Evolutionary conservation across 768 basidiomycete species (phyloP).

Genomic region (Psilocybe tampanensis): DNA sequence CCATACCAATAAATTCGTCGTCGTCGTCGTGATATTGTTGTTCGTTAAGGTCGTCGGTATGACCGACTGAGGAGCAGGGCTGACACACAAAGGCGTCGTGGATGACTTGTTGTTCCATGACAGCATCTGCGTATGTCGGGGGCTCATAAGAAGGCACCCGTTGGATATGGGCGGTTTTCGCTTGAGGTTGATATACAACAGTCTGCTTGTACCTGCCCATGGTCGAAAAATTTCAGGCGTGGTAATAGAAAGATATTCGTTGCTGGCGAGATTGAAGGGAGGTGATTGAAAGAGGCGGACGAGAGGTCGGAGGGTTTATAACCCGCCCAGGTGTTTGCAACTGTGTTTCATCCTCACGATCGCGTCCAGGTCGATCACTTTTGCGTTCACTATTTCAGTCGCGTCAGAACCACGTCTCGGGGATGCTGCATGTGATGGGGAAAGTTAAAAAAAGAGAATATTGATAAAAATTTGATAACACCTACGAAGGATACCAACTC

Average conservation of each 20-base stretch:
- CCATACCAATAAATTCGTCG: neutral
- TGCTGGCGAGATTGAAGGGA: neutral
- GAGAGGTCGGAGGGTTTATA: too few relatives aligned
- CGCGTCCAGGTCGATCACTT: too few relatives aligned
- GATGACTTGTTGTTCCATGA: neutral
- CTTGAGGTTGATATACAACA: neutral
- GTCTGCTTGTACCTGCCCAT: neutral
- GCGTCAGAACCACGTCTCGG: too few relatives aligned
- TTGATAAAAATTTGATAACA: too few relatives aligned
- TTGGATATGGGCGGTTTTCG: slow-evolving; percentile 3
- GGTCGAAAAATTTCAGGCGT: neutral
- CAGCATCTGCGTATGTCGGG: neutral
- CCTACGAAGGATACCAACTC: too few relatives aligned
- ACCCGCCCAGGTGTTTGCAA: too few relatives aligned
- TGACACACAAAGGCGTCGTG: neutral
- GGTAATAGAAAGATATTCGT: neutral
- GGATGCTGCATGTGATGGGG: too few relatives aligned
- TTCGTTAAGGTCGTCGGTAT: neutral
- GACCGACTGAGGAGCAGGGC: neutral
- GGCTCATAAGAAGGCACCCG: neutral
- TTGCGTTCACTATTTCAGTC: too few relatives aligned
- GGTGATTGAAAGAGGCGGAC: too few relatives aligned
- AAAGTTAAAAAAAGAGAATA: too few relatives aligned
- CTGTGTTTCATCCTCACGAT: too few relatives aligned
- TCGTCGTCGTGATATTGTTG: neutral